These are phyloP conservation scores for Teunomyces gatunensis DNA, from an alignment of 805 yeast species.

Conservation along the genomic window DNA sequence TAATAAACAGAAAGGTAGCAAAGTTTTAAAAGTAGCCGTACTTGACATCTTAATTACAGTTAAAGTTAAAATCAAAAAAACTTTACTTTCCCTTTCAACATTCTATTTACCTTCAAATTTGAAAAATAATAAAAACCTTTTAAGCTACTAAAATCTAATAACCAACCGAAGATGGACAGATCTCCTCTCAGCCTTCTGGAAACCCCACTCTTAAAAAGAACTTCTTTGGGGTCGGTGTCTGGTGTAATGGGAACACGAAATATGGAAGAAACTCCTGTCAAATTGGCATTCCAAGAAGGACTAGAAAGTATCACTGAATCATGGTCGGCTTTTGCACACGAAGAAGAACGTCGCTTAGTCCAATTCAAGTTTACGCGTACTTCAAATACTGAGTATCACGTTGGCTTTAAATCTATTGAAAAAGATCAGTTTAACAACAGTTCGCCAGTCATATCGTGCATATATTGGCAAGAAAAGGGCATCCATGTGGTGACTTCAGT, in stretches of 20 bases:
- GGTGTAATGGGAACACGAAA: background rate
- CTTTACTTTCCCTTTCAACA: background rate
- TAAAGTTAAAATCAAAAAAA: background rate
- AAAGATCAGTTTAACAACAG: slow-evolving; percentile 35
- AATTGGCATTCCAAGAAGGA: slow-evolving; percentile 28
- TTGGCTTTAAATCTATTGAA: slow-evolving; percentile 37
- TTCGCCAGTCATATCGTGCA: slow-evolving; percentile 55
- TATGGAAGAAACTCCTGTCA: slow-evolving; percentile 23
- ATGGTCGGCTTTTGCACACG: slow-evolving; percentile 49
- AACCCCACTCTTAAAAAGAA: slow-evolving; percentile 15
- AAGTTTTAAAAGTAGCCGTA: background rate
- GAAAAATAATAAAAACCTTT: background rate
- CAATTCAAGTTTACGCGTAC: slow-evolving; percentile 39
- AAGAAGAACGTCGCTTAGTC: slow-evolving; percentile 47
- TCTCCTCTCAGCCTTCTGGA: background rate
- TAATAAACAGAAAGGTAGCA: slow-evolving; percentile 1
- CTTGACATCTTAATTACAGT: background rate
- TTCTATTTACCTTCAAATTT: background rate
- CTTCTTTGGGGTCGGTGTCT: slow-evolving; percentile 18
- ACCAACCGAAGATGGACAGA: background rate
- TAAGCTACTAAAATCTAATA: background rate
- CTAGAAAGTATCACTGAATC: slow-evolving; percentile 33
- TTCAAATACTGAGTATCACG: slow-evolving; percentile 27
- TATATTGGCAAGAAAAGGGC: slow-evolving; percentile 50
- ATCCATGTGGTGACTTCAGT: slow-evolving; percentile 60